Evolutionary conservation across 352 stramenopile species (phyloP).

Genomic region (Aphanomyces astaci): DNA sequence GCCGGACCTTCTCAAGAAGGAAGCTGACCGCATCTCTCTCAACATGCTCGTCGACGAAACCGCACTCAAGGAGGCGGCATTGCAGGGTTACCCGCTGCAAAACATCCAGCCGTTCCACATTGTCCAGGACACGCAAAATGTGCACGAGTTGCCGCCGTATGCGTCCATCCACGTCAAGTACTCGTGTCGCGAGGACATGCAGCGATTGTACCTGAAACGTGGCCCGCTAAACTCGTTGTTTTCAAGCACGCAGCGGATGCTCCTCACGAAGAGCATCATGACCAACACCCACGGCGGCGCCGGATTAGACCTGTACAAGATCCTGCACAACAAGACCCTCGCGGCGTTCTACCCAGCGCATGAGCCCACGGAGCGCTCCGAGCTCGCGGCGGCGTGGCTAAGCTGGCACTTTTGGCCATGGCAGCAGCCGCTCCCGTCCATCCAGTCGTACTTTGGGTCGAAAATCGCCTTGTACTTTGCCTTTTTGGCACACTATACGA

Average conservation of each 20-base stretch:
- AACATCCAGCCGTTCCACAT: slow-evolving; percentile 74
- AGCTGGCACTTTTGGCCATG: slow-evolving; percentile 60
- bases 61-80: slow-evolving; percentile 49
- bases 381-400: slow-evolving; percentile 58
- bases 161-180: slow-evolving; percentile 78
- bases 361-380: slow-evolving; percentile 48
- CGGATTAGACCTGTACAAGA: slow-evolving; percentile 36
- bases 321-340: slow-evolving; percentile 65
- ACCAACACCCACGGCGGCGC: slow-evolving; percentile 42
- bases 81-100: slow-evolving; percentile 55
- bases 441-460: slow-evolving; percentile 76
- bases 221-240: slow-evolving; percentile 44
- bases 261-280: slow-evolving; percentile 77
- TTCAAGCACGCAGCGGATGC: slow-evolving; percentile 59
- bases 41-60: slow-evolving; percentile 60
- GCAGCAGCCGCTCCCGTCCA: slow-evolving; percentile 65
- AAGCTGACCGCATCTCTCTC: slow-evolving; percentile 61
- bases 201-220: slow-evolving; percentile 52
- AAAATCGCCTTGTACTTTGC: slow-evolving; percentile 97
- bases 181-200: slow-evolving; percentile 49
- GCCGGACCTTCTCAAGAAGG: slow-evolving; percentile 53
- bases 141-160: slow-evolving; percentile 61
- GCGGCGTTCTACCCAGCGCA: slow-evolving; percentile 66
- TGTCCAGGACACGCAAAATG: slow-evolving; percentile 63
- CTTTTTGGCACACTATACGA: slow-evolving; percentile 93